These are phyloP conservation scores for Aspergillus homomorphus DNA, from an alignment of 495 filamentous ascomycete species.

Conservation along the genomic window DNA sequence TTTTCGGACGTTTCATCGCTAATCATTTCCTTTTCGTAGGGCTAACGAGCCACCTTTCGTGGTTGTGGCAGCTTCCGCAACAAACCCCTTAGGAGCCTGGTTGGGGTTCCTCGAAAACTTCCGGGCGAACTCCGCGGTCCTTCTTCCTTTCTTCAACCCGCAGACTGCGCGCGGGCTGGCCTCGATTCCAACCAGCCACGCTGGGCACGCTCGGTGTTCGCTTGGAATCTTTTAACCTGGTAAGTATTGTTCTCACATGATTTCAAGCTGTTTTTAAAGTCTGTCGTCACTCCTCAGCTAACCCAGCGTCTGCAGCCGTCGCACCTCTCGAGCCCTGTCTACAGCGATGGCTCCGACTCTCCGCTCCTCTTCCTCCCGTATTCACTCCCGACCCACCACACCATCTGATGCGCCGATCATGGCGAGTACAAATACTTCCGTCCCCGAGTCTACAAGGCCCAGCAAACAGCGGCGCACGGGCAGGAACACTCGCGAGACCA, in stretches of 20 bases:
- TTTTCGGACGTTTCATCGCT: not conserved
- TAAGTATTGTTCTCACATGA: constrained; percentile 15
- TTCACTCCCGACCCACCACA: constrained; percentile 30
- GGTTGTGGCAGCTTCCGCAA: constrained; percentile 23
- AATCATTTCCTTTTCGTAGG: not conserved
- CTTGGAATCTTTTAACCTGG: constrained; percentile 21
- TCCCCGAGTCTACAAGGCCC: constrained; percentile 24
- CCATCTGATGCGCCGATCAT: constrained; percentile 18
- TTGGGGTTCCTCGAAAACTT: constrained; percentile 30
- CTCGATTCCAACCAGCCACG: constrained; percentile 34
- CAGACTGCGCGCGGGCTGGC: constrained; percentile 33
- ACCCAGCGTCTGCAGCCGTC: constrained; percentile 18
- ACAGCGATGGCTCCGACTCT: constrained; percentile 33
- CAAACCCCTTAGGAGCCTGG: constrained; percentile 25
- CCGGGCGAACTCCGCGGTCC: constrained; percentile 26
- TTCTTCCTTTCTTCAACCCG: constrained; percentile 31
- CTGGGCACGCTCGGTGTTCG: constrained; percentile 28
- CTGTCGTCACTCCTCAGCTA: constrained; percentile 11
- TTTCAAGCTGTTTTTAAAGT: not conserved
- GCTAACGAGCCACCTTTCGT: constrained; percentile 5
- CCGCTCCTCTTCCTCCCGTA: constrained; percentile 29
- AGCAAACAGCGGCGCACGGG: constrained; percentile 31
- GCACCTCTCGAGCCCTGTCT: constrained; percentile 21
- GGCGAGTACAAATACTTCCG: constrained; percentile 17
- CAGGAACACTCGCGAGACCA: constrained; percentile 22